A percentile compares a stretch with the other conserved stretches of the same genome.
These are phyloP conservation scores for Syzygium jambos DNA, from an alignment of 345 rosid genomes.

Conservation along the genomic window DNA sequence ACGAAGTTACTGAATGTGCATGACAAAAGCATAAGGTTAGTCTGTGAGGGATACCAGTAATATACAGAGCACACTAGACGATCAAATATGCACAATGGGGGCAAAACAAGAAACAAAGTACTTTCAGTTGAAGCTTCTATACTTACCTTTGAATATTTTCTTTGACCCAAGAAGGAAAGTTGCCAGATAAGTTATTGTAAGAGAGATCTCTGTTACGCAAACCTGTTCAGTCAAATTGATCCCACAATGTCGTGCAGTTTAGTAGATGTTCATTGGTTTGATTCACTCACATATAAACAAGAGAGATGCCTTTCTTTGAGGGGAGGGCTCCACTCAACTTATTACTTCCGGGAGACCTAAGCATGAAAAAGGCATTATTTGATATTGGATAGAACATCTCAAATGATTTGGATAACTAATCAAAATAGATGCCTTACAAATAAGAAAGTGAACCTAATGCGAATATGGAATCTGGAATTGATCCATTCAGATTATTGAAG, in stretches of 20 bases:
- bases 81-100: not conserved
- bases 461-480: constrained; percentile 32
- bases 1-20: constrained; percentile 39
- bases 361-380: not conserved
- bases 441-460: constrained; percentile 20
- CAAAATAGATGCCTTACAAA: constrained; percentile 32
- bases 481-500: constrained; percentile 8
- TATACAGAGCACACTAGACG: not conserved
- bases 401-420: not conserved
- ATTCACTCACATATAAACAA: constrained; percentile 45
- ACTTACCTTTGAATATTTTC: constrained; percentile 36
- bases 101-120: not conserved
- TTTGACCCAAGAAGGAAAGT: constrained; percentile 52
- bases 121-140: not conserved
- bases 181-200: constrained; percentile 57
- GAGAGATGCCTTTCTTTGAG: constrained; percentile 22
- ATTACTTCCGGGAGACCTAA: constrained; percentile 56
- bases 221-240: not conserved
- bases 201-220: constrained; percentile 54
- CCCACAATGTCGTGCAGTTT: not conserved
- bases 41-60: not conserved
- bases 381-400: not conserved
- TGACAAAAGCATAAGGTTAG: not conserved
- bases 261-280: not conserved
- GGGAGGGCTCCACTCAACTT: constrained; percentile 46